Percentiles rank a stretch among this genome's conserved stretches.
Conservation (phyloP, 176 grass and related monocot genomes). For the Rhynchospora breviuscula region DNA sequence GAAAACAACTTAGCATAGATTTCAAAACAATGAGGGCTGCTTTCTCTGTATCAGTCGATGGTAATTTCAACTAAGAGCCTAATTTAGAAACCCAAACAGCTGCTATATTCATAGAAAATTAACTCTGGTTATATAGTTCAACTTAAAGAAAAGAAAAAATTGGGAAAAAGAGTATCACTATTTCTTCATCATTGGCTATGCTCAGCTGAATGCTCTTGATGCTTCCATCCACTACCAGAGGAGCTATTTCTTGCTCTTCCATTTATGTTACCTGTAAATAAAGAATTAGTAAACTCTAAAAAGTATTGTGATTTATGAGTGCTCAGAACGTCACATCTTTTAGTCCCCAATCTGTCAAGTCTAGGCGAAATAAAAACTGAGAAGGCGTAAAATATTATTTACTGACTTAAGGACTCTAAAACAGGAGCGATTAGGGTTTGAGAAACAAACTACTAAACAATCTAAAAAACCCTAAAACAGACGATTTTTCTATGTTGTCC, state of each 20-base stretch:
- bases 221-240: constrained; percentile 42
- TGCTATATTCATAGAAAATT: not conserved
- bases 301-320: not conserved
- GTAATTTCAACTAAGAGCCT: not conserved
- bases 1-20: not conserved
- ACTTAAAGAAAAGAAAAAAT: constrained; percentile 15
- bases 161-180: constrained; percentile 35
- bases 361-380: not conserved
- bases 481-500: not conserved
- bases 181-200: constrained; percentile 40
- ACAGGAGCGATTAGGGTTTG: not conserved
- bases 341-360: not conserved
- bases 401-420: not conserved
- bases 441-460: not conserved
- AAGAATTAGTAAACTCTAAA: not conserved
- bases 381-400: not conserved
- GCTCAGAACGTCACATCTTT: not conserved
- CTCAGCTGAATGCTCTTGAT: constrained; percentile 50
- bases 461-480: not conserved
- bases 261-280: constrained; percentile 28
- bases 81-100: not conserved
- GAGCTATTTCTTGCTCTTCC: constrained; percentile 39
- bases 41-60: not conserved
- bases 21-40: not conserved
- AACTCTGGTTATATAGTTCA: not conserved